These are phyloP conservation scores for Gnetum montanum DNA, from an alignment of 75 land plant genomes.

Conservation along the genomic window DNA sequence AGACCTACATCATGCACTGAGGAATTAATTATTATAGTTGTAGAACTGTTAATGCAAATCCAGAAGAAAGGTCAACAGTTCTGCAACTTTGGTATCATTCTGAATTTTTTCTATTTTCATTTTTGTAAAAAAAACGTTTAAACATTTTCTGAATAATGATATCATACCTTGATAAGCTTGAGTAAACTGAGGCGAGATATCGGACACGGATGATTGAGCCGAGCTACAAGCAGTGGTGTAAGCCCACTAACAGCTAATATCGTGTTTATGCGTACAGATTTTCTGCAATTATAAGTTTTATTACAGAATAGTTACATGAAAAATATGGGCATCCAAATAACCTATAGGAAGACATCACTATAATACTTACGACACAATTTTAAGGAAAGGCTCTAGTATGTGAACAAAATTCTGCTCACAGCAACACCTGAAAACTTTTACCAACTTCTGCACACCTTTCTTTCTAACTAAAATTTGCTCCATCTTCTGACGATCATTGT, in stretches of 20 bases:
- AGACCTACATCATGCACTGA: not conserved
- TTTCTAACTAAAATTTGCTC: conserved; percentile 73
- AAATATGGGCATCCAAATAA: not conserved
- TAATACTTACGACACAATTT: conserved; percentile 75
- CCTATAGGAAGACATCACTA: not conserved
- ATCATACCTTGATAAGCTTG: conserved; percentile 77
- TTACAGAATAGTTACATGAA: not conserved
- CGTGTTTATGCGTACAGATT: conserved; percentile 78
- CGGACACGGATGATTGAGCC: conserved; percentile 91
- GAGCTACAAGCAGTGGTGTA: conserved; percentile 75
- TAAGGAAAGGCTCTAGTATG: conserved; percentile 93
- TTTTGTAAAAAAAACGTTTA: not conserved
- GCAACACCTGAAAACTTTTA: conserved; percentile 76
- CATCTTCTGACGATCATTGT: conserved; percentile 84
- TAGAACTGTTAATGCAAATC: not conserved
- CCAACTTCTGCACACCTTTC: conserved; percentile 80
- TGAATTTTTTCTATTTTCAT: too few relatives aligned
- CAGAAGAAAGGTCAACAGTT: too few relatives aligned
- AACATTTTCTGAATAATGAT: not conserved
- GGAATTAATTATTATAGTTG: not conserved
- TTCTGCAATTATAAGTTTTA: conserved; percentile 41
- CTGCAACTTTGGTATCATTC: too few relatives aligned
- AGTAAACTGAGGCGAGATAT: conserved; percentile 85
- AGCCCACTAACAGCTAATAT: conserved; percentile 83
- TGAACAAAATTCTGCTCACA: conserved; percentile 78